phyloP scores from a whole-genome alignment of 805 yeast species.

The Sporopachydermia quercuum region DNA sequence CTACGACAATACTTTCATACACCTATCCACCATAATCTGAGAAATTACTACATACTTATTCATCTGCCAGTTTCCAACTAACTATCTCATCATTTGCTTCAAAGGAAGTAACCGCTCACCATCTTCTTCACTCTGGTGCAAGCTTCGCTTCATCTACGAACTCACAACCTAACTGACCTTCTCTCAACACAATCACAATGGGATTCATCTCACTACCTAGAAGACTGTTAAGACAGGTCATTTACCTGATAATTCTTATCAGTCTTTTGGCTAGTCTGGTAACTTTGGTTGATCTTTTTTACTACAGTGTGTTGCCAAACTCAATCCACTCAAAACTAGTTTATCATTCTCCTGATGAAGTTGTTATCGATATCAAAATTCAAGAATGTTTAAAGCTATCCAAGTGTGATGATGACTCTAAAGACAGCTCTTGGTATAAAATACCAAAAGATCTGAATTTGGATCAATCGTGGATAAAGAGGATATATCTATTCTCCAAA shows the following conservation, averaged over 20 bases:
- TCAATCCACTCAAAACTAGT: constrained; percentile 22
- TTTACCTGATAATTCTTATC: constrained; percentile 13
- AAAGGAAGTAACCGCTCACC: too few relatives aligned
- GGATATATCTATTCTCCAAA: constrained; percentile 24
- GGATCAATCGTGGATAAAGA: constrained; percentile 27
- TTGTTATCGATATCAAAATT: constrained; percentile 27
- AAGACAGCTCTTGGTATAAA: constrained; percentile 26
- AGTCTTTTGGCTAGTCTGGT: constrained; percentile 15
- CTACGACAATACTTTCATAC: too few relatives aligned
- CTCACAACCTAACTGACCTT: constrained; percentile 1
- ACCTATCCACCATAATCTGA: too few relatives aligned
- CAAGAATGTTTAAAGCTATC: constrained; percentile 9
- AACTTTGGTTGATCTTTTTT: constrained; percentile 22
- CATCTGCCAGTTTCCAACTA: too few relatives aligned
- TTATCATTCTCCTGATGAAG: constrained; percentile 27
- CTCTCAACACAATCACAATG: constrained; percentile 22
- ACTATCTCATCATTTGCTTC: too few relatives aligned
- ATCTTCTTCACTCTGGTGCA: too few relatives aligned
- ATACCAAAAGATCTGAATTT: constrained; percentile 33
- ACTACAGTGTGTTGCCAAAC: constrained; percentile 22
- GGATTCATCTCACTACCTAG: constrained; percentile 16
- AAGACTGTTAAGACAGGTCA: constrained; percentile 18
- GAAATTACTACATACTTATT: too few relatives aligned
- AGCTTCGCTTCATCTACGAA: not conserved
- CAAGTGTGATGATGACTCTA: constrained; percentile 5